phyloP scores from a whole-genome alignment of 257 asterid species.

The Fraxinus cuspidata region DNA sequence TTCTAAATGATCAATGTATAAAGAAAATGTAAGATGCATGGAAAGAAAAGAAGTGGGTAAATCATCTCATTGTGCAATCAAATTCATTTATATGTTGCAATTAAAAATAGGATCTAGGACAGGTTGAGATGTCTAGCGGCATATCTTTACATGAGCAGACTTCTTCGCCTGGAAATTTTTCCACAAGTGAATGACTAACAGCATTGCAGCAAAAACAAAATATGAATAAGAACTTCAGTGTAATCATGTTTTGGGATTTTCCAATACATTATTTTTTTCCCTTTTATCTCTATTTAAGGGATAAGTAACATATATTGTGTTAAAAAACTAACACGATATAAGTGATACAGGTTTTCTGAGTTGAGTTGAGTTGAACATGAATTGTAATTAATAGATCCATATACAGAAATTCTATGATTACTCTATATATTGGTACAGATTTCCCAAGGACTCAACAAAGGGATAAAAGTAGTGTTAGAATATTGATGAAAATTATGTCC shows the following conservation, averaged over 20 bases:
- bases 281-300: not conserved
- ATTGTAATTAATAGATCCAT: not conserved
- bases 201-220: not conserved
- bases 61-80: not conserved
- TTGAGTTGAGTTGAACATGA: not conserved
- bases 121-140: not conserved
- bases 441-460: not conserved
- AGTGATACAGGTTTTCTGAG: not conserved
- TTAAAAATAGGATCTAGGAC: not conserved
- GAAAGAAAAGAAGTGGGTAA: constrained; percentile 4
- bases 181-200: not conserved
- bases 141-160: constrained; percentile 19
- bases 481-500: not conserved
- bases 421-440: not conserved
- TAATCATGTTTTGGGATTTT: not conserved
- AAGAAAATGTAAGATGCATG: not conserved
- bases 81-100: not conserved
- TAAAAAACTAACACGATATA: not conserved
- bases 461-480: not conserved
- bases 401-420: not conserved
- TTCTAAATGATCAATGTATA: not conserved
- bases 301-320: not conserved
- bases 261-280: not conserved
- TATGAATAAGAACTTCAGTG: not conserved
- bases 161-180: constrained; percentile 8